Percentiles rank a stretch among this genome's conserved stretches.
Conservation (phyloP, 2,329 filamentous ascomycete genomes). For the Colletotrichum nymphaeae region DNA sequence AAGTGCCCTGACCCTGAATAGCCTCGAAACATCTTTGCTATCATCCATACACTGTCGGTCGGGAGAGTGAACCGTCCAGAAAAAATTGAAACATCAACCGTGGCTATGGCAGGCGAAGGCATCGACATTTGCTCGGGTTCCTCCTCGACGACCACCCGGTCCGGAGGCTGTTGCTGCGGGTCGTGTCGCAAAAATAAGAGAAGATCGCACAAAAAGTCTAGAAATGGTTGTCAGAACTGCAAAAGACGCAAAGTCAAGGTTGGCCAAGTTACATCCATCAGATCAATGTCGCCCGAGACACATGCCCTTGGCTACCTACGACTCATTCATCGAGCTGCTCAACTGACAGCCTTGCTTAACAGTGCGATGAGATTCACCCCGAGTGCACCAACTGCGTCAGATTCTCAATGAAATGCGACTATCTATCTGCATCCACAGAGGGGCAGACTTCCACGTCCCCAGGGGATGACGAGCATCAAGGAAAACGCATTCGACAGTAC, state of each 20-base stretch:
- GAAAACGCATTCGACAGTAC: neutral
- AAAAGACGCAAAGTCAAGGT: slow-evolving; percentile 35
- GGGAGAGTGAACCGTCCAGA: no score
- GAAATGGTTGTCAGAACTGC: slow-evolving; percentile 32
- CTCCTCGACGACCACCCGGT: neutral
- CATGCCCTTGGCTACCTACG: neutral
- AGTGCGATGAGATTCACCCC: slow-evolving; percentile 36
- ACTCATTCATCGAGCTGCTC: neutral
- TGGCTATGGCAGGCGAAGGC: neutral
- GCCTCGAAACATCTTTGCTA: no score
- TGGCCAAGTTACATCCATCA: no score
- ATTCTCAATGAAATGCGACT: slow-evolving; percentile 31
- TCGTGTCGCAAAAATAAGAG: neutral
- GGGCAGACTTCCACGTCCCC: neutral
- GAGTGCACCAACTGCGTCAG: slow-evolving; percentile 29
- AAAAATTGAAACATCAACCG: neutral
- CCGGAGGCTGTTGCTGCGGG: neutral
- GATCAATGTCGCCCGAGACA: no score
- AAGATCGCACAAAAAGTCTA: slow-evolving; percentile 21
- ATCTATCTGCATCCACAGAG: neutral
- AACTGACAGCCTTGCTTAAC: neutral
- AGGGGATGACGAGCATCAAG: neutral
- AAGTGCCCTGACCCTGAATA: neutral
- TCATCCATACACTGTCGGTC: no score
- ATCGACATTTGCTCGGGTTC: neutral